Evolutionary conservation across 2,329 filamentous ascomycete genomes (phyloP).

Genomic region (Uncinocarpus reesii): DNA sequence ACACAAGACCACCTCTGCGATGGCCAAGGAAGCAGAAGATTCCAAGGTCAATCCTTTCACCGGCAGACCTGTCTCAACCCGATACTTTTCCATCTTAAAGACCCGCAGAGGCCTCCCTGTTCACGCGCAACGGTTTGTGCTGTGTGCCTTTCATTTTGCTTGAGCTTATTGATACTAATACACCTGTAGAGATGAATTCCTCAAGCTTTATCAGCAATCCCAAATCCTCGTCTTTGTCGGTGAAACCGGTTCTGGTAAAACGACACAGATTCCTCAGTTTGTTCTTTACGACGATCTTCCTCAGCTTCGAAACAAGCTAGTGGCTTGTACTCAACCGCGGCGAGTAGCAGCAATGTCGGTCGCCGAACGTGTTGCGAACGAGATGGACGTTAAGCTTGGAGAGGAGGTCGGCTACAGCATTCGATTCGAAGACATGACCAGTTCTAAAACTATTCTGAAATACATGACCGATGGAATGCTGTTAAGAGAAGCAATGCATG

Average conservation of each 20-base stretch:
- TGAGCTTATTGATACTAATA: constrained; percentile 9
- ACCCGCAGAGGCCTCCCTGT: constrained; percentile 77
- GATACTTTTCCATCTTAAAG: constrained; percentile 85
- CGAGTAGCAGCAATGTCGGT: constrained; percentile 98
- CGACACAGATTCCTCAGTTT: constrained; percentile 97
- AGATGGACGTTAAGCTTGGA: constrained; percentile 86
- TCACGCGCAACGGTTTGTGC: constrained; percentile 66
- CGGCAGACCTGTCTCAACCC: constrained; percentile 60
- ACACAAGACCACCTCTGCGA: constrained; percentile 67
- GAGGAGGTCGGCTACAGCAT: constrained; percentile 98
- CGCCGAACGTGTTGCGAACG: constrained; percentile 91
- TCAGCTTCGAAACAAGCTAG: constrained; percentile 72
- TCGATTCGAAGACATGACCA: constrained; percentile 92
- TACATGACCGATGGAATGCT: constrained; percentile 99
- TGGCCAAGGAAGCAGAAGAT: constrained; percentile 67
- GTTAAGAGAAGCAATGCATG: constrained; percentile 89
- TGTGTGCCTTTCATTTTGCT: background rate
- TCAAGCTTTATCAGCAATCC: constrained; percentile 80
- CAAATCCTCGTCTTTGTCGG: constrained; percentile 98
- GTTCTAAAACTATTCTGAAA: constrained; percentile 81
- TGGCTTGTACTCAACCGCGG: constrained; percentile 94
- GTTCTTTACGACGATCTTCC: constrained; percentile 95
- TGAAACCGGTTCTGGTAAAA: constrained; percentile 98
- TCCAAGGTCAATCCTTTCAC: constrained; percentile 79
- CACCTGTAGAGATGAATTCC: constrained; percentile 65